phyloP scores from a whole-genome alignment of 2,329 filamentous ascomycete species.

The Exophiala aquamarina region DNA sequence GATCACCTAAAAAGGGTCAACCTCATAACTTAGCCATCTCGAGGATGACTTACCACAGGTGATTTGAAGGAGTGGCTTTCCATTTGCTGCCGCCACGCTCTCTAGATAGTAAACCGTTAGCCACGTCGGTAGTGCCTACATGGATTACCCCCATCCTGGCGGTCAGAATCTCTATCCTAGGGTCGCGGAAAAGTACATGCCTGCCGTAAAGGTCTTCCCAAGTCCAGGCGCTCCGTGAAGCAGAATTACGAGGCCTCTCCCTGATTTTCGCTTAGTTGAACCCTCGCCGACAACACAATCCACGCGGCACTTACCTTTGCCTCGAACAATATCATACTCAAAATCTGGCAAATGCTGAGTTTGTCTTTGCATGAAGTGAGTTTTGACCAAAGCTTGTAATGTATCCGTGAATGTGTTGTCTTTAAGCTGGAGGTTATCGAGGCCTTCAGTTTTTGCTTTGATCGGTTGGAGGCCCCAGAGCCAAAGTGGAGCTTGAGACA shows the following conservation, averaged over 20 bases:
- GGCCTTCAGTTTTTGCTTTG: slow-evolving; percentile 9
- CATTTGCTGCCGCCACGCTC: slow-evolving; percentile 16
- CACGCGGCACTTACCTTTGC: no score
- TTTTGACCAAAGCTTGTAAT: slow-evolving; percentile 14
- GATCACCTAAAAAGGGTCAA: no score
- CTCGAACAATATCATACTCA: slow-evolving; percentile 13
- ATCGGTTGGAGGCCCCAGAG: slow-evolving; percentile 10
- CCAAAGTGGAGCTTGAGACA: not conserved
- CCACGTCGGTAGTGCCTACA: no score
- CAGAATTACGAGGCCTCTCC: slow-evolving; percentile 49
- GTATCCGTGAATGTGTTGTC: slow-evolving; percentile 16
- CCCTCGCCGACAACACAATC: no score
- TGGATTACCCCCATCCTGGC: no score
- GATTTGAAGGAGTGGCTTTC: slow-evolving; percentile 50
- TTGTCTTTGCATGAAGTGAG: slow-evolving; percentile 15
- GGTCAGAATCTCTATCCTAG: no score
- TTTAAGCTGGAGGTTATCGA: slow-evolving; percentile 10
- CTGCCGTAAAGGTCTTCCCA: slow-evolving; percentile 54
- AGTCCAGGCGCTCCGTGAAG: slow-evolving; percentile 53
- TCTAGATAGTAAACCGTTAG: no score
- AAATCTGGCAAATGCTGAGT: not conserved
- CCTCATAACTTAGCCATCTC: no score
- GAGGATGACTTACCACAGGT: no score
- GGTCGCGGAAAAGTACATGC: no score
- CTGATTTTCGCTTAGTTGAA: no score